These are phyloP conservation scores for Podaxis pistillaris DNA, from an alignment of 768 basidiomycete genomes.

Conservation along the genomic window DNA sequence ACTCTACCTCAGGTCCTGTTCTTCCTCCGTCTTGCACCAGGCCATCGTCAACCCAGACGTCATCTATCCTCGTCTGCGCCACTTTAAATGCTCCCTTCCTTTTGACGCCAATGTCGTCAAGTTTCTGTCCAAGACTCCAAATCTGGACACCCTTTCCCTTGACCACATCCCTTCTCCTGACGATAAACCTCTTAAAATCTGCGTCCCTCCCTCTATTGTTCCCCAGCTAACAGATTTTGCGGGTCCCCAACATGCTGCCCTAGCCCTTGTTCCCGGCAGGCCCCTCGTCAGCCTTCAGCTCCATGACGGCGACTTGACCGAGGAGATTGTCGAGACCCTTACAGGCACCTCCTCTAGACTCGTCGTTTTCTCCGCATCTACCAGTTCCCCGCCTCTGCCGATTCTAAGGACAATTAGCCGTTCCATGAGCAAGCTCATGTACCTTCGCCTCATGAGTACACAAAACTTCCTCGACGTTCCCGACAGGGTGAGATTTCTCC, in stretches of 20 bases:
- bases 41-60: conserved; percentile 16
- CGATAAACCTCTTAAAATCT: conserved; percentile 26
- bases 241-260: conserved; percentile 57
- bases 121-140: conserved; percentile 57
- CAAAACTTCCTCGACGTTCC: conserved; percentile 49
- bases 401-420: conserved; percentile 55
- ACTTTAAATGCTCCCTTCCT: conserved; percentile 60
- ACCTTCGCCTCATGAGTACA: conserved; percentile 65
- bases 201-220: conserved; percentile 35
- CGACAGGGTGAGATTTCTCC: conserved; percentile 44
- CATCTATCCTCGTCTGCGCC: conserved; percentile 46
- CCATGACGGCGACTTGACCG: conserved; percentile 56
- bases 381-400: conserved; percentile 53
- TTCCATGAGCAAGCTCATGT: conserved; percentile 58
- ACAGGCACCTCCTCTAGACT: conserved; percentile 50
- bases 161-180: conserved; percentile 30
- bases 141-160: conserved; percentile 58
- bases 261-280: conserved; percentile 59
- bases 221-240: conserved; percentile 55
- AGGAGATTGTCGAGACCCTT: conserved; percentile 52
- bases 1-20: conserved; percentile 47
- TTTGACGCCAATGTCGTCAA: conserved; percentile 55
- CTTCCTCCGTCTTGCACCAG: conserved; percentile 48
- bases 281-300: conserved; percentile 66
- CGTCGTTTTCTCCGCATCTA: conserved; percentile 57